phyloP scores from a whole-genome alignment of 75 land plant species.

The Isoetes taiwanensis region DNA sequence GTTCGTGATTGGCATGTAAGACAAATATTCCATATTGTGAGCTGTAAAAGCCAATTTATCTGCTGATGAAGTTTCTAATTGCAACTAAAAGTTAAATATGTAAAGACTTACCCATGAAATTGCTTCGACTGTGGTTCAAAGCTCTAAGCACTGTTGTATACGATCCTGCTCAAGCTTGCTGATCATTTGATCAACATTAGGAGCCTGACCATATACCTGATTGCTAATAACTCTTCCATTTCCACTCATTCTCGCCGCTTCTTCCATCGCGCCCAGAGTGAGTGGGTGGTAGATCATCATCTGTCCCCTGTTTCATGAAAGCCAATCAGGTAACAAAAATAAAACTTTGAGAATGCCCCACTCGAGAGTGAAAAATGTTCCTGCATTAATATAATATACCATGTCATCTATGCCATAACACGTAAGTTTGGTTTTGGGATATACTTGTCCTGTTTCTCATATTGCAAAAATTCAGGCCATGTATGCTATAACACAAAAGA shows the following conservation, averaged over 20 bases:
- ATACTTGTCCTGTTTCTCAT: too few species aligned
- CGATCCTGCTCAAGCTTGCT: conserved; percentile 77
- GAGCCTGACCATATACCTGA: too few species aligned
- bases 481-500: too few species aligned
- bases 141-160: conserved; percentile 71
- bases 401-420: too few species aligned
- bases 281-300: conserved; percentile 24
- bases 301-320: conserved; percentile 16
- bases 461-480: too few species aligned
- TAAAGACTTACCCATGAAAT: conserved; percentile 66
- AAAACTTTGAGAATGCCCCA: too few species aligned
- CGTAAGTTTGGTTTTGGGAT: too few species aligned
- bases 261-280: neutral
- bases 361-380: too few species aligned
- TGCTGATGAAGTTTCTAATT: neutral
- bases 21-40: neutral
- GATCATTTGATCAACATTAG: conserved; percentile 37
- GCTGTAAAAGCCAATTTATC: neutral
- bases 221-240: conserved; percentile 15
- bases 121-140: conserved; percentile 87
- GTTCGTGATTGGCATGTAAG: too few species aligned
- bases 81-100: neutral
- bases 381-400: too few species aligned
- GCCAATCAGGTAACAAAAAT: too few species aligned
- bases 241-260: conserved; percentile 3